Base-by-base conservation (phyloP, 345 rosid species). In the Citrus sp. region DNA sequence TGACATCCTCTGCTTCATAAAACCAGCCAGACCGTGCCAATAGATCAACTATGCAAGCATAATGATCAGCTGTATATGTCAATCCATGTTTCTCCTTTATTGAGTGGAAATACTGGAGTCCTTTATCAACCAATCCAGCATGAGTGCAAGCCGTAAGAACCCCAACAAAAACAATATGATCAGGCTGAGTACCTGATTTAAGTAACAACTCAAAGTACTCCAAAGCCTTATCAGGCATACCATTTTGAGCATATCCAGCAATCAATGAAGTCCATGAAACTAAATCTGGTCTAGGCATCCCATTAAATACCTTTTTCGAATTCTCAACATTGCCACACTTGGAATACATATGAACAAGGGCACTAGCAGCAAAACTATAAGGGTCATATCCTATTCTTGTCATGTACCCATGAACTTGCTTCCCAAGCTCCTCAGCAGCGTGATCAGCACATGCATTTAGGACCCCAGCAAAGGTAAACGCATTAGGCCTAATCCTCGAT, bases 201-300 rank as follows among this genome's bases (percentile, higher is more conserved):
- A 92, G 89, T 25, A 92, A 78, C 85, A 88, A 81, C 30, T 95
- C 92, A 35, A 89, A 95, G 81, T 84, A 90, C 82, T 82, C 40
- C 71, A 93, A 84, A 51, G 95, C 94, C 58, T 90, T 86, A 51
- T 82, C 80, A 46, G 95, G 83, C 72, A 88, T 77, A 54, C 98
- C 98, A 79, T 92, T 93, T 78, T 93, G 97, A 16, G 98, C 98
- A 87, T 82, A 90, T 37, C 97, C 98, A 4, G 81, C 84, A 30
- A 95, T 93, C 80, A 95, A 85, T 35, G 92, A 89, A 75, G 98
- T 95, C 97, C 93, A 95, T 3, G 92, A 89, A 77, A 93, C 92
- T 75, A 93, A 85, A 87, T 93, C 88, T 0, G 91, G 94, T 63
- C 54, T 61, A 64, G 85, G 85, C 82, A 85, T 84, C 74, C 83